These are phyloP conservation scores for Copromyces sp. DNA, from an alignment of 495 filamentous ascomycete species.

Conservation along the genomic window DNA sequence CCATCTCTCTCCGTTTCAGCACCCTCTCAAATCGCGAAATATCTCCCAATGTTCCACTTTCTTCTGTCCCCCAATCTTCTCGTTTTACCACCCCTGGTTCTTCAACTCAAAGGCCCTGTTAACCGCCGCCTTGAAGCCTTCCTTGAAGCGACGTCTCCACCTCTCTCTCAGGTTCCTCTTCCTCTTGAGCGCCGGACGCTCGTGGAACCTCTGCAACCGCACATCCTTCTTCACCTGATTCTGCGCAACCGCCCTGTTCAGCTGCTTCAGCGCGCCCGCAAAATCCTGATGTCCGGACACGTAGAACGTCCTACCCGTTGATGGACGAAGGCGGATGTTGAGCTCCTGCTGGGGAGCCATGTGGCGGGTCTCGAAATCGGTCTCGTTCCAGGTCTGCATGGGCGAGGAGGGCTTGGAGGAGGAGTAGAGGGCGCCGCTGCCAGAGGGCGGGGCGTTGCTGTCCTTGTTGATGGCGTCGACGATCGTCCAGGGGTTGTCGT, in stretches of 20 bases:
- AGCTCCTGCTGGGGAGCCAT: constrained; percentile 5
- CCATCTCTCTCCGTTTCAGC: neutral
- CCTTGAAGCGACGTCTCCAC: constrained; percentile 55
- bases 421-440: neutral
- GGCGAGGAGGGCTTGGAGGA: neutral
- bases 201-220: constrained; percentile 51
- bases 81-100: constrained; percentile 58
- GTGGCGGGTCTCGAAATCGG: constrained; percentile 9
- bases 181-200: constrained; percentile 61
- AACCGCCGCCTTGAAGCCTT: constrained; percentile 51
- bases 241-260: constrained; percentile 30
- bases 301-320: constrained; percentile 48
- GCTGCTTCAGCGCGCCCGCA: constrained; percentile 38
- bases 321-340: constrained; percentile 36
- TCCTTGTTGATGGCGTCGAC: constrained; percentile 1
- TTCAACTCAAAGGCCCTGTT: constrained; percentile 53
- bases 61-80: neutral
- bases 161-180: constrained; percentile 59
- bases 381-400: constrained; percentile 4
- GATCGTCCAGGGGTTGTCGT: neutral
- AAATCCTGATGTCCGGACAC: constrained; percentile 42
- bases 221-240: constrained; percentile 47
- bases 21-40: neutral
- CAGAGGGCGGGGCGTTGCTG: neutral
- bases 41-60: neutral